These are phyloP conservation scores for Botryosphaeria dothidea DNA, from an alignment of 2,329 filamentous ascomycete genomes.

Conservation along the genomic window DNA sequence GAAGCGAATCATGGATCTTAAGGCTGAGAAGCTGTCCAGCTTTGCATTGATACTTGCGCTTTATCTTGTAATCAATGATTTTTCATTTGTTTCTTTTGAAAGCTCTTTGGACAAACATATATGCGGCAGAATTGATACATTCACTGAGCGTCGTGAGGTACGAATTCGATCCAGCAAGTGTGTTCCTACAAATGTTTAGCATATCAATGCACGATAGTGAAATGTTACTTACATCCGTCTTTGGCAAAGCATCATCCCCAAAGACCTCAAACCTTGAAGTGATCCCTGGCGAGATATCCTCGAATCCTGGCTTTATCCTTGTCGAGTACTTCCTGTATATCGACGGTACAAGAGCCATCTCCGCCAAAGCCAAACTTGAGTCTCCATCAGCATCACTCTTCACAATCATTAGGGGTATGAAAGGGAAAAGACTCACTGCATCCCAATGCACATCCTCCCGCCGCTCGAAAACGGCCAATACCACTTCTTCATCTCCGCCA, in stretches of 20 bases:
- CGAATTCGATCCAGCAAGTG: not conserved
- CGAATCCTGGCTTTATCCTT: conserved; percentile 25
- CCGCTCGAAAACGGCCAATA: conserved; percentile 45
- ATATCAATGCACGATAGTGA: not conserved
- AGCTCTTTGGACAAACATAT: too few relatives aligned
- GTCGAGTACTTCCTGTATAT: conserved; percentile 49
- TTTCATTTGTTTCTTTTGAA: too few relatives aligned
- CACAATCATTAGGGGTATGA: conserved; percentile 26
- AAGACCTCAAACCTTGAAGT: conserved; percentile 47
- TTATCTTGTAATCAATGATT: too few relatives aligned
- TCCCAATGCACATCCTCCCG: conserved; percentile 44
- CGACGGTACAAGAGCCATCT: conserved; percentile 51
- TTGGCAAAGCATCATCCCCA: conserved; percentile 33
- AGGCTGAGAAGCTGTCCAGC: too few relatives aligned
- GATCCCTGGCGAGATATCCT: conserved; percentile 39
- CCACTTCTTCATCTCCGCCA: conserved; percentile 35
- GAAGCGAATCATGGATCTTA: too few relatives aligned
- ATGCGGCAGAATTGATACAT: too few relatives aligned
- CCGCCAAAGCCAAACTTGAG: conserved; percentile 49
- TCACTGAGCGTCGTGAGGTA: not conserved
- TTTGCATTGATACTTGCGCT: too few relatives aligned
- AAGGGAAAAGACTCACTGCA: conserved; percentile 18
- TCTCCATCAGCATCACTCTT: not conserved
- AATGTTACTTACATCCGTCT: conserved; percentile 22
- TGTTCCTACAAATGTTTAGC: not conserved